Base-by-base conservation (phyloP, 2,329 filamentous ascomycete species). In the Dichotomopilus funicola region DNA sequence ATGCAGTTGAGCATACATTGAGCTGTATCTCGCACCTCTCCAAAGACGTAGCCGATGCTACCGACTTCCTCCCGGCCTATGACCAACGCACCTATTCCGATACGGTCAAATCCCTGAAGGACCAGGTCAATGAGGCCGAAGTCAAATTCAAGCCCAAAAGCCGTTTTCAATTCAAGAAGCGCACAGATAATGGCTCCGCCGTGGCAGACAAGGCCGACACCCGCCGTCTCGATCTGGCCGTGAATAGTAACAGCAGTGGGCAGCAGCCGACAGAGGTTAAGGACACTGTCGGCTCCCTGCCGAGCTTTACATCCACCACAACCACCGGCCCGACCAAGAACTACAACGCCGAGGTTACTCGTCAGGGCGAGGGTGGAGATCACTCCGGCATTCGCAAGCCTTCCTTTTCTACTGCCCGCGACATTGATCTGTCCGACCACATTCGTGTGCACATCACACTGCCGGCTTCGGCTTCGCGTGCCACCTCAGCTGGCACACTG, bases 1-100 rank as follows among this genome's bases (percentile, higher is more conserved):
- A 92, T 68, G 89, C 89, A 51, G 83, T 88, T 47, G 91, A 96
- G 63, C 82, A 88, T 65, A 87, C 91, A 62, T 78, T 95, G 11
- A 84, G 87, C 12, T 82, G 83, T 59, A 94, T 97, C 64, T 85
- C 88, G 35, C 82, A 83, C 55, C 78, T 97, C 12, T 91, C 90
- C 1, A 87, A 87, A 61, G 86, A 94, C 64, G 88, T 96, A 41
- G 86, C 89, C 62, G 91, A 96, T 71, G 88, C 89, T 0, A 83
- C 87, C 1, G 85, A 86, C 54, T 90, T 86, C 62, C 82, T 96
- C 12, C 91, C 94, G 2, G 84, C 90, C 6, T 95, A 96, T 68
- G 94, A 97, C 66, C 89, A 94, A 69, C 83, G 89, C 63, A 86
- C 87, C 31, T 97, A 96, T 67, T 82, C 86, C 8, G 64, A 90